Evolutionary conservation across 208 protist genomes (phyloP).

Genomic region (Trypanosoma scelopori): DNA sequence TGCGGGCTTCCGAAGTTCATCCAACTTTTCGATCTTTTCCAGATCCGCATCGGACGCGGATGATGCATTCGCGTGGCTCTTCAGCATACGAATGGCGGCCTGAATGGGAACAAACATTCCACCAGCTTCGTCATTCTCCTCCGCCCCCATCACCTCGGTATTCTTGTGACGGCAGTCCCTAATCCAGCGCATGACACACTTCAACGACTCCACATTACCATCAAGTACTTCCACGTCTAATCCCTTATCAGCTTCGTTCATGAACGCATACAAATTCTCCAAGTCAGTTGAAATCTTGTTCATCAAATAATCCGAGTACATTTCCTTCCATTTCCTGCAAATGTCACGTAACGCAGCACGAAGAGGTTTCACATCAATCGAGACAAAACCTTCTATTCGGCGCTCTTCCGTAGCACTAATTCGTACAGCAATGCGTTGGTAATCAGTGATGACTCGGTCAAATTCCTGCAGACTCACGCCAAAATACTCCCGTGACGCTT

Average conservation of each 20-base stretch:
- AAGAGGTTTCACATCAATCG: conserved; percentile 95
- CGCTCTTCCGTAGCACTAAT: conserved; percentile 87
- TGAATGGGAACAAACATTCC: conserved; percentile 93
- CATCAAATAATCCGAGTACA: conserved; percentile 94
- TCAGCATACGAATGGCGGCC: conserved; percentile 90
- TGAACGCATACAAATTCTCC: conserved; percentile 87
- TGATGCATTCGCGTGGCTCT: conserved; percentile 83
- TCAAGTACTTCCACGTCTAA: conserved; percentile 92
- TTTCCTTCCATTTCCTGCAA: conserved; percentile 94
- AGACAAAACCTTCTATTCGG: conserved; percentile 90
- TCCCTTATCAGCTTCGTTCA: conserved; percentile 90
- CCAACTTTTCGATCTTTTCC: conserved; percentile 87
- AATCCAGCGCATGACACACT: conserved; percentile 93
- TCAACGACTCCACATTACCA: conserved; percentile 88
- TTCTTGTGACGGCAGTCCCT: conserved; percentile 89
- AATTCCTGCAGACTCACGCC: conserved; percentile 91
- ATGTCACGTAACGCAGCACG: conserved; percentile 91
- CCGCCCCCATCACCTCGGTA: conserved; percentile 79
- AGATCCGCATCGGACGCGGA: conserved; percentile 75
- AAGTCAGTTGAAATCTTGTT: conserved; percentile 88
- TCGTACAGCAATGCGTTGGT: conserved; percentile 80
- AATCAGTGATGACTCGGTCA: conserved; percentile 93
- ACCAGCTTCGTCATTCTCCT: conserved; percentile 78
- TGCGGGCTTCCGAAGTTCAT: conserved; percentile 91
- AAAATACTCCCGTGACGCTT: conserved; percentile 82